Evolutionary conservation across 2,329 filamentous ascomycete genomes (phyloP).

Genomic region (Ceratocystiopsis sp.): DNA sequence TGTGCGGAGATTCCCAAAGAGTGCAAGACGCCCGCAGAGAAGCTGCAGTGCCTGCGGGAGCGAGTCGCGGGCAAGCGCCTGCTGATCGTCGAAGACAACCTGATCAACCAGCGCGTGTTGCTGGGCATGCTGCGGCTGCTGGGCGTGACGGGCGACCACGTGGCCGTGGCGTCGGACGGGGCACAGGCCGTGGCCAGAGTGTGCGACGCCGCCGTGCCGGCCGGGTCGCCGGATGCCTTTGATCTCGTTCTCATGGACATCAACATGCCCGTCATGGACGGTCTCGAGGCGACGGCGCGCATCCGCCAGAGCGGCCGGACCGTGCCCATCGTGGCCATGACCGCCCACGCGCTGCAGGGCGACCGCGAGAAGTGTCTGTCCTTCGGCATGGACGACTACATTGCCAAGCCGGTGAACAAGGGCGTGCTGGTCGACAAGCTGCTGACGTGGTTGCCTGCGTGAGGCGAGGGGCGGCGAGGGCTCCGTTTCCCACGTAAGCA

Average conservation of each 20-base stretch:
- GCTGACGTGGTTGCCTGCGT: conserved; percentile 5
- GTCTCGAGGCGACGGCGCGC: conserved; percentile 29
- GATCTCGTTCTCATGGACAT: conserved; percentile 40
- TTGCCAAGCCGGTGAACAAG: conserved; percentile 21
- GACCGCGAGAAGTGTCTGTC: conserved; percentile 35
- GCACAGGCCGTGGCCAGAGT: conserved; percentile 24
- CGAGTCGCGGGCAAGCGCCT: conserved; percentile 23
- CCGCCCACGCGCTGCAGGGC: conserved; percentile 36
- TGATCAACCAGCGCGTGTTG: conserved; percentile 25
- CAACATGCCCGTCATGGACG: conserved; percentile 42
- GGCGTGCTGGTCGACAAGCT: conserved; percentile 7
- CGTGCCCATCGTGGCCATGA: conserved; percentile 29
- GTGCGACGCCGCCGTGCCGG: conserved; percentile 18
- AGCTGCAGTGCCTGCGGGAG: conserved; percentile 12
- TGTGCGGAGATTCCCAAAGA: too few species aligned
- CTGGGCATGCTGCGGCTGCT: conserved; percentile 19
- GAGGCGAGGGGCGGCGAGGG: too few species aligned
- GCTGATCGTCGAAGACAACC: conserved; percentile 24
- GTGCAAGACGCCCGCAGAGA: too few species aligned
- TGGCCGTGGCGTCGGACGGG: conserved; percentile 26
- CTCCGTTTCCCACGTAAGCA: too few species aligned
- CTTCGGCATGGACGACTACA: conserved; percentile 37
- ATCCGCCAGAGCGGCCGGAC: conserved; percentile 24
- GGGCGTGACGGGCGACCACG: conserved; percentile 18
- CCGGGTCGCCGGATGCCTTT: conserved; percentile 16